These are phyloP conservation scores for Flammula alnicola DNA, from an alignment of 1,284 basidiomycete genomes.

Conservation along the genomic window DNA sequence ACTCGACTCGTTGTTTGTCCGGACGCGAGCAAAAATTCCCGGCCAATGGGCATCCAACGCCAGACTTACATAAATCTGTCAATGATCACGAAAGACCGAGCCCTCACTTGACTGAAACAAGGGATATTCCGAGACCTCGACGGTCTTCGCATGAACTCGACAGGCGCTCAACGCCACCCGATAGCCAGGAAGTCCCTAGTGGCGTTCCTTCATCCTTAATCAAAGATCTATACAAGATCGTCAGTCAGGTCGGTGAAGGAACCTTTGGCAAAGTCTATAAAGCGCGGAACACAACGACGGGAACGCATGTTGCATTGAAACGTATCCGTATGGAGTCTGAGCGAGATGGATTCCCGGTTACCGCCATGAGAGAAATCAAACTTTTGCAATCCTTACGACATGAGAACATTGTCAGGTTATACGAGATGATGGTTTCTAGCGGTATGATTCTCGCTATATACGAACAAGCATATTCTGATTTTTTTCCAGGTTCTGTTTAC, in stretches of 20 bases:
- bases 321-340: constrained; percentile 98
- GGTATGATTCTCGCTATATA: constrained; percentile 53
- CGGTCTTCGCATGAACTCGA: constrained; percentile 12
- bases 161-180: constrained; percentile 11
- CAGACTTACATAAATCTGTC: neutral
- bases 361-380: constrained; percentile 99
- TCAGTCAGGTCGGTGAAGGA: constrained; percentile 96
- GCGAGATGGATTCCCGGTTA: constrained; percentile 97
- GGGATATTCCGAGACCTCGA: neutral
- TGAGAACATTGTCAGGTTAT: constrained; percentile 86
- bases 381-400: constrained; percentile 91
- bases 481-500: constrained; percentile 81
- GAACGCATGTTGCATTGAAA: constrained; percentile 88
- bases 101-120: constrained; percentile 6
- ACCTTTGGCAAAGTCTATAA: constrained; percentile 99
- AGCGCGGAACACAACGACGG: constrained; percentile 82
- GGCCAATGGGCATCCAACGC: neutral
- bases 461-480: constrained; percentile 1
- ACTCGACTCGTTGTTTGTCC: neutral
- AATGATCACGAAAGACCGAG: constrained; percentile 6
- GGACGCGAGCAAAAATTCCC: neutral
- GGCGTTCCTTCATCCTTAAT: constrained; percentile 19
- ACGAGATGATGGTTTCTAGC: constrained; percentile 98
- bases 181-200: constrained; percentile 11
- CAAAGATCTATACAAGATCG: constrained; percentile 82